phyloP scores from a whole-genome alignment of 495 filamentous ascomycete species.

The Geopyxis carbonaria region DNA sequence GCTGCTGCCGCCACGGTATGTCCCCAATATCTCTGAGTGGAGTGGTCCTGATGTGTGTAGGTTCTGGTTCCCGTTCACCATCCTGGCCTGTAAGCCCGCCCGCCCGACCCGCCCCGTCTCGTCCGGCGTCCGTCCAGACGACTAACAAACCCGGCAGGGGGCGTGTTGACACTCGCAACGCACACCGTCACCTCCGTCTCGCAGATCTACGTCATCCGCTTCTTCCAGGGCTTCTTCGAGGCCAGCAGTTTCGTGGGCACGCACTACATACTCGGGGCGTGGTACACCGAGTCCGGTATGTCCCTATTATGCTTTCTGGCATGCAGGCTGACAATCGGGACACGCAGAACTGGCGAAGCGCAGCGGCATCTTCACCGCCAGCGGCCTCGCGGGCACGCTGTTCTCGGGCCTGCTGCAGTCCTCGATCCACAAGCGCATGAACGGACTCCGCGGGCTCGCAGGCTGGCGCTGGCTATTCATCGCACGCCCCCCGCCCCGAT shows the following conservation, averaged over 20 bases:
- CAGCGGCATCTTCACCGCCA: constrained; percentile 37
- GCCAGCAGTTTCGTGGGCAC: constrained; percentile 44
- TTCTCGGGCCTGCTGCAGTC: constrained; percentile 40
- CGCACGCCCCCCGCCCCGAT: background rate
- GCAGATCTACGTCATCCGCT: constrained; percentile 48
- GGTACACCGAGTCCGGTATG: constrained; percentile 39
- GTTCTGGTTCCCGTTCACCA: constrained; percentile 7
- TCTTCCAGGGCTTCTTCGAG: constrained; percentile 50
- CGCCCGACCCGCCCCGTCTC: too few relatives aligned
- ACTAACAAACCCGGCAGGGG: background rate
- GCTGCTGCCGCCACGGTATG: constrained; percentile 1
- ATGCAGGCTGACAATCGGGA: background rate
- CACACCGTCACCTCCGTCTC: background rate
- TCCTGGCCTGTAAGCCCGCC: constrained; percentile 5
- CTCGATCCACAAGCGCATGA: constrained; percentile 37
- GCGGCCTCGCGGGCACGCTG: constrained; percentile 36
- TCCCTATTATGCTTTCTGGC: background rate
- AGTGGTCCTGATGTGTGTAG: background rate
- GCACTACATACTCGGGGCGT: constrained; percentile 48
- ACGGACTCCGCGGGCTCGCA: constrained; percentile 34
- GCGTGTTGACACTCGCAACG: background rate
- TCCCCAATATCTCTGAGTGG: background rate
- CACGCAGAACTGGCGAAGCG: constrained; percentile 44
- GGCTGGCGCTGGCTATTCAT: constrained; percentile 58
- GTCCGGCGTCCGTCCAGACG: background rate